A percentile compares a stretch with the other conserved stretches of the same genome.
These are phyloP conservation scores for Globisporangium takayamanum DNA, from an alignment of 352 stramenopile species.

Conservation along the genomic window DNA sequence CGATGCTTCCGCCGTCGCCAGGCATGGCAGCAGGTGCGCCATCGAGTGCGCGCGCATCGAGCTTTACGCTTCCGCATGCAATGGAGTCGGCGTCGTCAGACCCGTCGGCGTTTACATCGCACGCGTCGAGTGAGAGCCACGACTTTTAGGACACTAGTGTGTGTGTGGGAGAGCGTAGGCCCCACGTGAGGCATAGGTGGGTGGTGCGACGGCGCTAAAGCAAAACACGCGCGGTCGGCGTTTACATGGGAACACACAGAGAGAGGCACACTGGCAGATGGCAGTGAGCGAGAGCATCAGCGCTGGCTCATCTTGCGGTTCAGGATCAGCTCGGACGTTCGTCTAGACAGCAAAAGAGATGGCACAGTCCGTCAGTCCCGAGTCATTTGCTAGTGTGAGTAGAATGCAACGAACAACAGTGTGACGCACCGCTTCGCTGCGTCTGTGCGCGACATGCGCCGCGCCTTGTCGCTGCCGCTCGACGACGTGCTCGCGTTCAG, in stretches of 20 bases:
- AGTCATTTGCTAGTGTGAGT: not conserved
- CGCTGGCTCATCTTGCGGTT: conserved; percentile 61
- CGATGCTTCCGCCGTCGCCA: conserved; percentile 17
- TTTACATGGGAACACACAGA: not conserved
- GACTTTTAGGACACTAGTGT: conserved; percentile 47
- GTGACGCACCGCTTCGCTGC: conserved; percentile 64
- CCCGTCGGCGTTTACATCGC: conserved; percentile 22
- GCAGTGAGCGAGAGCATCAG: conserved; percentile 14
- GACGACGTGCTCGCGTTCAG: conserved; percentile 18
- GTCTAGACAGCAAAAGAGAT: conserved; percentile 24
- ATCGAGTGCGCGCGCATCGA: conserved; percentile 29
- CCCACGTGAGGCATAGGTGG: not conserved
- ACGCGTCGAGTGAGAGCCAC: conserved; percentile 37
- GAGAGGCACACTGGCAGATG: not conserved
- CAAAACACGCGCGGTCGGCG: conserved; percentile 1
- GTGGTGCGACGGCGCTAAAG: not conserved
- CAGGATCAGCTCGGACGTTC: conserved; percentile 84
- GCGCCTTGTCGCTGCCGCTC: conserved; percentile 29
- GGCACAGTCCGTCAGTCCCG: not conserved
- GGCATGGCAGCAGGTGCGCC: conserved; percentile 9
- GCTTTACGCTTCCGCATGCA: conserved; percentile 46
- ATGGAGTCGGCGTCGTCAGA: conserved; percentile 25
- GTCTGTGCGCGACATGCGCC: conserved; percentile 67
- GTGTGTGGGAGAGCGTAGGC: not conserved
- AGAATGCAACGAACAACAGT: too few relatives aligned